Evolutionary conservation across 2,329 filamentous ascomycete species (phyloP).

Genomic region (Aspergillus awamori): DNA sequence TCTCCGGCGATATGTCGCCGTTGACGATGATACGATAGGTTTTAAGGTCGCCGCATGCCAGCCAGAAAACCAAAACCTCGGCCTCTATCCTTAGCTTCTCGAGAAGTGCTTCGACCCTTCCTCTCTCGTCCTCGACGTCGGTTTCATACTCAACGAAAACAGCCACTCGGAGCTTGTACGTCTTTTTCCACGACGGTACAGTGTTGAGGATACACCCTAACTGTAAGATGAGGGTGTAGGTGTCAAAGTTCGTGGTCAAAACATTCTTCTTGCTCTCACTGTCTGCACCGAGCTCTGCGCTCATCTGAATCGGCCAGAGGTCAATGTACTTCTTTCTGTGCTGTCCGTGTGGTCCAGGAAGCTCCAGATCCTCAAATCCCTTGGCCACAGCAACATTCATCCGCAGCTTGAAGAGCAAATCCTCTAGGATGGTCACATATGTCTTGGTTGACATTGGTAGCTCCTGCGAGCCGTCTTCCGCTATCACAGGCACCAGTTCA

Average conservation of each 20-base stretch:
- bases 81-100: slow-evolving; percentile 82
- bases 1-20: slow-evolving; percentile 57
- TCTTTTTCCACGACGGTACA: slow-evolving; percentile 76
- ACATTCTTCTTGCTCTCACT: slow-evolving; percentile 65
- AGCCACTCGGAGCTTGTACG: slow-evolving; percentile 72
- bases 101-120: slow-evolving; percentile 71
- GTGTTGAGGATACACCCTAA: slow-evolving; percentile 82
- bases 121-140: slow-evolving; percentile 77
- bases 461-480: slow-evolving; percentile 70
- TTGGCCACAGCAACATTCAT: slow-evolving; percentile 85
- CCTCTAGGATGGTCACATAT: slow-evolving; percentile 82
- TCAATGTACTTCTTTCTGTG: slow-evolving; percentile 79
- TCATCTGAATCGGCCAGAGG: slow-evolving; percentile 93
- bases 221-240: slow-evolving; percentile 84
- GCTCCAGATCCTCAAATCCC: slow-evolving; percentile 75
- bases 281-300: slow-evolving; percentile 73
- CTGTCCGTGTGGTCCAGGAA: slow-evolving; percentile 62
- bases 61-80: slow-evolving; percentile 77
- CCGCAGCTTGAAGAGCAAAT: slow-evolving; percentile 73
- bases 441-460: slow-evolving; percentile 69
- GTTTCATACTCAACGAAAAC: slow-evolving; percentile 89
- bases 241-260: slow-evolving; percentile 87
- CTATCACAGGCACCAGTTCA: slow-evolving; percentile 35
- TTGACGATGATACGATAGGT: slow-evolving; percentile 81
- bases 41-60: slow-evolving; percentile 71